Evolutionary conservation across 495 filamentous ascomycete genomes (phyloP), one percentile per base, ranked within the genome.

Genomic region (Usnea hakonensis): DNA sequence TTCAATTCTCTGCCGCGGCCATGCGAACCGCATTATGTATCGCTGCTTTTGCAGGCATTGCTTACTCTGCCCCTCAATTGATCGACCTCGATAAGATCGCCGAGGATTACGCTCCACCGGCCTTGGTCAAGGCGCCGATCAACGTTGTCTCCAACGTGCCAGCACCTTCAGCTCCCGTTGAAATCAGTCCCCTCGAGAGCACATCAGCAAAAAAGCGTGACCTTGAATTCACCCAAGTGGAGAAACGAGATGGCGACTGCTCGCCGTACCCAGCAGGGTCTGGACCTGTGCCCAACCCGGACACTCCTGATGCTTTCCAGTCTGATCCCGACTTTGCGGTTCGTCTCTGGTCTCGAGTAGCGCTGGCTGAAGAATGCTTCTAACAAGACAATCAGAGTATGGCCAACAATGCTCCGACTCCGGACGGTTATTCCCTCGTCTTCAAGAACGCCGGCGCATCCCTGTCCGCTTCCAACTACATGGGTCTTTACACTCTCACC

Each of bases 401-500:
- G 48, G 48, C 48, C 48, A 19, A 52, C 26, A 11, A 11, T 6
- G 48, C 48, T 32, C 28, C 48, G 28, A 52, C 70, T 3, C 79
- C 79, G 19, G 32, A 63, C 21, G 73, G 74, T 33, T 81, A 81
- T 58, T 67, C 58, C 11, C 55, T 57, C 17, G 72, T 69, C 14
- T 81, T 79, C 66, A 55, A 38, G 0, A 71, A 77, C 54, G 55
- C 76, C 5, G 63, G 75, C 10, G 76, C 62, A 9, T 71, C 75
- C 9, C 69, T 63, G 33, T 62, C 64, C 33, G 74, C 70, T 6
- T 71, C 71, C 30, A 69, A 67, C 21, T 81, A 80, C 68, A 67
- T 79, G 28, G 75, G 77, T 7, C 75, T 73, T 61, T 65, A 71
- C 32, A 71, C 68, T 0, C 67, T 81, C 13, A 62, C 65, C 28